Base-by-base conservation (phyloP, 176 grass and related monocot species). In the Raddia guianensis region DNA sequence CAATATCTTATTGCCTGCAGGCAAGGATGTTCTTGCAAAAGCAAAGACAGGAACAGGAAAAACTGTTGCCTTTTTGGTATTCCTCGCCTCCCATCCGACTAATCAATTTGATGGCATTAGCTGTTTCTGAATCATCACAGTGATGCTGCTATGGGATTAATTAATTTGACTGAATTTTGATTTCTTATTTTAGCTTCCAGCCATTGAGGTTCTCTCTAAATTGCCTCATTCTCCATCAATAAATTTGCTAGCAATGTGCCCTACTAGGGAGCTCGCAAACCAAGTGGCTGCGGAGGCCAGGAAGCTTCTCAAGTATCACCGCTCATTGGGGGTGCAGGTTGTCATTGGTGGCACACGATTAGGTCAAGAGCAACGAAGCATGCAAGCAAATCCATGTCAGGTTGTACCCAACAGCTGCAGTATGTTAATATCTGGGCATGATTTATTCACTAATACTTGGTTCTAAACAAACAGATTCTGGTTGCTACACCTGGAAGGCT, bases 1-100 rank as follows among this genome's bases (percentile, higher is more conserved):
- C 12, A 27, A 68, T 60, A 16, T 33, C 70, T 64, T 82, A 40
- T 81, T 89, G 8, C 40, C 73, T 79, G 12, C 85, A 98, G 95
- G 96, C 60, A 91, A 83, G 66, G 96, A 98, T 88, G 92, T 98
- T 86, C 96, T 98, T 89, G 96, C 92, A 75, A 98, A 98, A 88
- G 96, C 96, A 67, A 98, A 98, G 81, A 95, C 92, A 48, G 96
- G 96, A 76, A 98, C 96, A 68, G 95, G 96, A 56, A 98, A 98
- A 91, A 98, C 92, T 51, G 90, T 98, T 74, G 92, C 90, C 60
- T 98, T 98, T 95, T 83, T 98, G 96, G 92, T 98, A 96, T 62
- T 92, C 19, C 33, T 81, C 70, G 3, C 58, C 53, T 76, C 72
- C 68, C 49, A 66, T 8, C 64, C 49, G 47, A 62, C 73, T 81